Evolutionary conservation across 805 yeast species (phyloP), one percentile per base, ranked within the genome.

Genomic region (Kazachstania africana): DNA sequence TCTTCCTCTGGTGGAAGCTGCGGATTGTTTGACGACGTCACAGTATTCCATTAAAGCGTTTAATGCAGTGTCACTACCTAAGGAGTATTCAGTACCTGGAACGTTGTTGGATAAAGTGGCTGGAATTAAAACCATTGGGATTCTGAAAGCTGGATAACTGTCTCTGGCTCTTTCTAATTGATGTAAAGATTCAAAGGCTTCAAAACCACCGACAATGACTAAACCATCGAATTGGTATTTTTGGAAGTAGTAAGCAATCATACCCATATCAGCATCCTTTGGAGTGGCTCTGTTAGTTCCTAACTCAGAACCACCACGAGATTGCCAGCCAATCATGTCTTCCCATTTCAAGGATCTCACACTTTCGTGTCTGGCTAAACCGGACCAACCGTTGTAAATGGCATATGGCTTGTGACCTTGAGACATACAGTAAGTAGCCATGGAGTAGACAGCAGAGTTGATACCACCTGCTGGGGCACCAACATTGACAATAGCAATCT

Each of bases 401-500:
- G 79, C 87, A 45, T 66, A 75, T 22, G 78, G 74, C 34, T 59
- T 69, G 57, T 79, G 88, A 32, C 88, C 91, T 45, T 68, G 67
- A 19, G 85, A 76, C 62, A 80, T 58, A 63, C 84, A 77, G 57
- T 74, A 78, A 8, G 75, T 66, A 1, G 85, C 80, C 53, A 75
- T 74, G 3, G 88, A 79, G 42, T 78, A 65, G 4, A 76, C 76
- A n/a, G 85, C 79, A 28, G 82, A 70, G 55, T 80, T 80, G 62
- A 80, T 66, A 36, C 81, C 87, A 42, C 80, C 78, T 14, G 84
- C 75, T 21, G 91, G 78, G 3, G 91, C 88, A 44, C 91, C 91
- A 37, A 79, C 76, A 43, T 79, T 78, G 32, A 79, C 65, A 27
- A 79, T 68, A 28, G 82, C 88, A 39, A 78, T 72, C 42, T 69